Evolutionary conservation across 1,284 basidiomycete genomes (phyloP), one percentile per base, ranked within the genome.

Genomic region (Kwoniella shivajii): DNA sequence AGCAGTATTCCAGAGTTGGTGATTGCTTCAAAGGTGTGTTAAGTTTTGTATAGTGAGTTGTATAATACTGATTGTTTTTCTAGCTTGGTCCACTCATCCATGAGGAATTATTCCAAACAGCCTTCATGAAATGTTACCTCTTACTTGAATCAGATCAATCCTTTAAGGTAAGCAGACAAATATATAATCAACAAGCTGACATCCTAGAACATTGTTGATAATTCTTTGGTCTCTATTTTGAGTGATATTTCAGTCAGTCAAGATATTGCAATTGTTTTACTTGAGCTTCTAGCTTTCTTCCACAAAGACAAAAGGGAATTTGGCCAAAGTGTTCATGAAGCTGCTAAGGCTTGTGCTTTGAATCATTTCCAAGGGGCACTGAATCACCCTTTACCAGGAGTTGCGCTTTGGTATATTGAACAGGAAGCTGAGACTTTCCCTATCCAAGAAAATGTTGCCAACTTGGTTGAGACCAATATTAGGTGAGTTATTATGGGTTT

Each of bases 401-500:
- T 71, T 11, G 63, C 60, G n/a, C 44, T 71, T 54, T 70, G 71
- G 71, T 70, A 72, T 45, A 60, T 67, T 7, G 71, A 73, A 44
- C 67, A 68, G 18, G 45, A 69, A 16, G 53, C 63, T 20, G 61
- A 63, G 30, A 33, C 42, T 16, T 56, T 66, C 31, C 54, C 67
- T 42, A 52, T 49, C 13, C 57, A 65, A 7, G 64, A 60, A 31
- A 67, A 65, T 52, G 51, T 73, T 18, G 53, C 59, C 0, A 66
- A 67, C 37, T 53, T 73, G 18, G 62, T 69, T 4, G 69, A 68
- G 39, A 57, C 64, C 13, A 72, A 72, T 50, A 69, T 73, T 33
- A 54, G 69, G 64, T 65, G 30, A 27, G 62, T 52, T 7, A 20
- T 11, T n/a, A 46, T 39, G n/a, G 34, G 10, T 44, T n/a, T 24